Evolutionary conservation across 257 asterid species (phyloP).

Genomic region (Euphrasia confusa): DNA sequence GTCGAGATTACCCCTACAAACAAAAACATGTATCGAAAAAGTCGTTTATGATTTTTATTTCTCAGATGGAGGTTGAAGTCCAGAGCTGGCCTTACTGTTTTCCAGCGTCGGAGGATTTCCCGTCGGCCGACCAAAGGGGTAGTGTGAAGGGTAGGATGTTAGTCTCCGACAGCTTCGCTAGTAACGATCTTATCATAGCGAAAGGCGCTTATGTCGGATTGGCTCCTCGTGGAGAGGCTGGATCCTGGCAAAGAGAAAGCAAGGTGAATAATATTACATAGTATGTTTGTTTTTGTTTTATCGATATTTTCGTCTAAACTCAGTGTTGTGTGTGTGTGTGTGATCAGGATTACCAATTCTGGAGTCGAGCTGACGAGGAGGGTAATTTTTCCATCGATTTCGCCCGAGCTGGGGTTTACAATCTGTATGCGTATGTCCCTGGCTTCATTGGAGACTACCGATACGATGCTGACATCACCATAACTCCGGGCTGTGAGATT

Average conservation of each 20-base stretch:
- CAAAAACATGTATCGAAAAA: not conserved
- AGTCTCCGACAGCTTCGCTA: constrained; percentile 64
- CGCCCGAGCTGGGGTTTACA: constrained; percentile 51
- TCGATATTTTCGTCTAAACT: not conserved
- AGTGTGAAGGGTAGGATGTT: constrained; percentile 51
- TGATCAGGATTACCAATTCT: constrained; percentile 77
- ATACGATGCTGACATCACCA: constrained; percentile 39
- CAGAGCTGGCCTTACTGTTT: constrained; percentile 79
- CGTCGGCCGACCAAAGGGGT: constrained; percentile 58
- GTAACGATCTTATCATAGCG: constrained; percentile 46
- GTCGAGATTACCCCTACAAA: not conserved
- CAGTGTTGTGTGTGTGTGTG: too few relatives aligned
- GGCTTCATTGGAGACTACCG: constrained; percentile 76
- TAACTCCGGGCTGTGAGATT: constrained; percentile 51
- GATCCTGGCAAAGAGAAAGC: constrained; percentile 88
- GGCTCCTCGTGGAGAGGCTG: constrained; percentile 71
- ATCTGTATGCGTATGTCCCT: constrained; percentile 78
- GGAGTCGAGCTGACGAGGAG: constrained; percentile 54
- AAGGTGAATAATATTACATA: constrained; percentile 30
- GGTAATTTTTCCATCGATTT: constrained; percentile 59
- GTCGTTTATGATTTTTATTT: not conserved
- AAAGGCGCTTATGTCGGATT: constrained; percentile 69
- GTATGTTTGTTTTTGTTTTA: too few relatives aligned
- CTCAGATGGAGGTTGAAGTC: constrained; percentile 44
- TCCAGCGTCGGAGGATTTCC: constrained; percentile 74